Evolutionary conservation across 768 basidiomycete species (phyloP).

Genomic region (Porphyrellus cyaneotinctus): DNA sequence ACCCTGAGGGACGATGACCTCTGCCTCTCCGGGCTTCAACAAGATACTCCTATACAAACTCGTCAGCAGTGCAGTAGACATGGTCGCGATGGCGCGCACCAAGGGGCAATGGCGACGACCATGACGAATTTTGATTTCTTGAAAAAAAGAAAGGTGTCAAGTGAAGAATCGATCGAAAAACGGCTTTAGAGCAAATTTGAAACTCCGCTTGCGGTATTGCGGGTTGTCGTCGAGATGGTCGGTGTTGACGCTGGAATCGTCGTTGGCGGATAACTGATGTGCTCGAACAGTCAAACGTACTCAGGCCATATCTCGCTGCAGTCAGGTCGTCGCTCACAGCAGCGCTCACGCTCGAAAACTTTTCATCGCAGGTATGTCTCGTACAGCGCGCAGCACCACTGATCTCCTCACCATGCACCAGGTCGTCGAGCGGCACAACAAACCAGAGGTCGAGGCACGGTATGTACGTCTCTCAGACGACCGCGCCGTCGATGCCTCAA

Average conservation of each 20-base stretch:
- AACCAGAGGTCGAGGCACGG: constrained; percentile 92
- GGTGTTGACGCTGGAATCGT: constrained; percentile 23
- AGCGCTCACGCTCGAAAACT: constrained; percentile 94
- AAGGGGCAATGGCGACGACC: constrained; percentile 61
- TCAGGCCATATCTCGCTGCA: constrained; percentile 93
- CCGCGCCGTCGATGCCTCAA: constrained; percentile 3
- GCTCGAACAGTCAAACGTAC: constrained; percentile 75
- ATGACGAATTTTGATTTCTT: constrained; percentile 34
- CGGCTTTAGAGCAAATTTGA: constrained; percentile 19
- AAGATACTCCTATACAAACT: constrained; percentile 51
- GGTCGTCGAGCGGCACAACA: constrained; percentile 97
- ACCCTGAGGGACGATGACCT: constrained; percentile 54
- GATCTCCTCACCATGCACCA: constrained; percentile 28
- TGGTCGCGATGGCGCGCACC: constrained; percentile 40
- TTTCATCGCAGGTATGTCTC: constrained; percentile 69
- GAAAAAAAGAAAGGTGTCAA: background rate
- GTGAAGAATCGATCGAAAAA: background rate
- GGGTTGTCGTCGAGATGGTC: constrained; percentile 44
- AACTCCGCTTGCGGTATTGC: constrained; percentile 41
- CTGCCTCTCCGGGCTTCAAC: constrained; percentile 54
- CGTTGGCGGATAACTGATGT: constrained; percentile 8
- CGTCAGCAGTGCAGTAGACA: constrained; percentile 4
- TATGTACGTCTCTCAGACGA: constrained; percentile 32
- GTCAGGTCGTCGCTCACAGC: constrained; percentile 97
- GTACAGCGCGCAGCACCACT: constrained; percentile 4